Base-by-base conservation (phyloP, 2,329 filamentous ascomycete species). In the Rachicladosporium sp. region DNA sequence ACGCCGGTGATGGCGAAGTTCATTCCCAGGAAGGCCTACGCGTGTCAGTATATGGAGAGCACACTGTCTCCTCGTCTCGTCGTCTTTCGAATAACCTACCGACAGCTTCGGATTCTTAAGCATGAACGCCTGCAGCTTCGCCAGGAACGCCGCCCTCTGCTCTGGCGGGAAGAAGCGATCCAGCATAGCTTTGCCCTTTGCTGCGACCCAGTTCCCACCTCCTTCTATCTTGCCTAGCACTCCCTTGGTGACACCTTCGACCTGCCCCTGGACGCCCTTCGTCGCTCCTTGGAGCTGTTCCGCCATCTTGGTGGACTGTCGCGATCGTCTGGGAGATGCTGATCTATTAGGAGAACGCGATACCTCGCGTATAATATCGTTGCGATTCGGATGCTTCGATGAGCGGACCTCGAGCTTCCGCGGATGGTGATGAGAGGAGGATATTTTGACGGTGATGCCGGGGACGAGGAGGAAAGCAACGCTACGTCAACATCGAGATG, bases 101-200 rank as follows among this genome's bases (percentile, higher is more conserved):
- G 81, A 77, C 33, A 87, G 64, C 45, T 85, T 64, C 2, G 85
- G 85, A 41, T 80, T 78, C 36, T 70, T 64, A 4, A 69, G 60
- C 10, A 78, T 75, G 52, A 83, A 80, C 4, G 63, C 55, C 29
- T 67, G 64, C 21, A 73, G 59, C 33, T 64, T 67, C 10, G 71
- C 64, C 49, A 77, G 69, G 32, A 74, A 66, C 41, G 68, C 66
- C 46, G 75, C 68, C 36, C 81, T 71, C 43, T 72, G 71, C 29
- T 74, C 64, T 0, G 80, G 78, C 33, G 76, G 71, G 33, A 85
- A 66, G 40, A 76, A 50, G 30, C 58, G 57, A 50, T 79, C 67
- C 27, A 77, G 49, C 2, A 64, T 47, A 36, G 46, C 55, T 44
- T 57, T 52, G 29, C 54, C 59, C 41, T 52, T 53, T 2, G 39